These are phyloP conservation scores for Pelargonium fulgidum DNA, from an alignment of 441 rosid genomes.

Conservation along the genomic window DNA sequence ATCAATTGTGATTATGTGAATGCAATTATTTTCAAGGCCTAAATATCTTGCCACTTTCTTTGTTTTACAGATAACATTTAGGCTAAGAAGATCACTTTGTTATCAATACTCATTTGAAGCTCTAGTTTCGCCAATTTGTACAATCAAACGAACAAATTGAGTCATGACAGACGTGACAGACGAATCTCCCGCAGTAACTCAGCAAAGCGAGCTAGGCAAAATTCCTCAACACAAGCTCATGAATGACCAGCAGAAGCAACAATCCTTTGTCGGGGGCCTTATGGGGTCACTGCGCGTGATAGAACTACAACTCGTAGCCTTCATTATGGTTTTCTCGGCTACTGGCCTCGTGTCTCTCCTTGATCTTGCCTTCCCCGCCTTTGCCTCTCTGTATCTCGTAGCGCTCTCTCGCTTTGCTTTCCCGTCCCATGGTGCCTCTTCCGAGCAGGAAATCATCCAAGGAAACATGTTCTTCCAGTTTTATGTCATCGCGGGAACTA, in stretches of 20 bases:
- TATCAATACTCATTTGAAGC: not conserved
- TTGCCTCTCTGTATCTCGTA: not conserved
- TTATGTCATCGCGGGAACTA: slow-evolving; percentile 62
- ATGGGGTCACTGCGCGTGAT: not conserved
- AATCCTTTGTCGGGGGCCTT: not conserved
- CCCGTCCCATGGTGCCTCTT: slow-evolving; percentile 26
- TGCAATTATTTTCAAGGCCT: too few relatives aligned
- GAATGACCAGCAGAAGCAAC: not conserved
- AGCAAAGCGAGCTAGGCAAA: not conserved
- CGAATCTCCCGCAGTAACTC: not conserved
- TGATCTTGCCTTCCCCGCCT: slow-evolving; percentile 1
- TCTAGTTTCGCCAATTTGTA: not conserved
- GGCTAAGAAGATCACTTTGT: not conserved
- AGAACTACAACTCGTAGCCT: not conserved
- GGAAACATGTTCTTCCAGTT: slow-evolving; percentile 55
- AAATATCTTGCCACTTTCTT: not conserved
- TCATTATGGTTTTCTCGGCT: not conserved
- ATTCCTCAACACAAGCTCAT: not conserved
- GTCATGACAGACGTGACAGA: not conserved
- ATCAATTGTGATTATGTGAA: too few relatives aligned
- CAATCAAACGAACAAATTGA: not conserved
- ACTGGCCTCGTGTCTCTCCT: not conserved
- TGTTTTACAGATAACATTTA: not conserved
- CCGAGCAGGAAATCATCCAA: slow-evolving; percentile 45
- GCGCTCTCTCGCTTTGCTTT: slow-evolving; percentile 18